These are phyloP conservation scores for Diaporthe batatas DNA, from an alignment of 2,329 filamentous ascomycete genomes.

Conservation along the genomic window DNA sequence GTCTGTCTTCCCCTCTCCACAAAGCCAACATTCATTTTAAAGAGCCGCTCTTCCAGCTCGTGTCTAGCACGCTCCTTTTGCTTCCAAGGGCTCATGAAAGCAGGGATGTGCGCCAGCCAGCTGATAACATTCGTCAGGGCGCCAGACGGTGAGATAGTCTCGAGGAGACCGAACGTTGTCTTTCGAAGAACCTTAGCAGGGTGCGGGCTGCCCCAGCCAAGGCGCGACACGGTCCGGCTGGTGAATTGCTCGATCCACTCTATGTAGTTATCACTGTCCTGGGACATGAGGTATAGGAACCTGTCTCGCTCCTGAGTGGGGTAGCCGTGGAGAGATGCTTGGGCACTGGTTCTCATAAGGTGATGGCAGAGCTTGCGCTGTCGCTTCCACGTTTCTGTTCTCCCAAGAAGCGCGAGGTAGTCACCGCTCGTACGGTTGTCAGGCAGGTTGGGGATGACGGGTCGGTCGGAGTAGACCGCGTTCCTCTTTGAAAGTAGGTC, in stretches of 20 bases:
- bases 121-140: constrained; percentile 58
- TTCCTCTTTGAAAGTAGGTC: constrained; percentile 59
- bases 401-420: constrained; percentile 60
- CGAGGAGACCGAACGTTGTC: constrained; percentile 60
- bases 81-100: constrained; percentile 59
- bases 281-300: constrained; percentile 58
- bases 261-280: constrained; percentile 57
- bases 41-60: constrained; percentile 55
- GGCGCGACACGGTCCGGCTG: constrained; percentile 58
- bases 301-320: constrained; percentile 60
- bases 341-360: constrained; percentile 56
- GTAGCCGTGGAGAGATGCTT: constrained; percentile 56
- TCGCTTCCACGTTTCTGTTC: constrained; percentile 61
- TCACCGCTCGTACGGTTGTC: constrained; percentile 62
- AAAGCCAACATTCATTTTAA: constrained; percentile 53
- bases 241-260: constrained; percentile 64
- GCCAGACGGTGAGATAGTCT: constrained; percentile 60
- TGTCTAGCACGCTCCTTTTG: constrained; percentile 57
- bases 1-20: constrained; percentile 52
- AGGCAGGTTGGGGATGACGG: constrained; percentile 60
- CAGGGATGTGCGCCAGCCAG: constrained; percentile 56
- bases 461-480: constrained; percentile 62
- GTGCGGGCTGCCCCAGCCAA: constrained; percentile 60
- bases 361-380: constrained; percentile 60
- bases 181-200: constrained; percentile 56